Evolutionary conservation across 495 filamentous ascomycete genomes (phyloP), one percentile per base, ranked within the genome.

Genomic region (Oidiodendron maius): DNA sequence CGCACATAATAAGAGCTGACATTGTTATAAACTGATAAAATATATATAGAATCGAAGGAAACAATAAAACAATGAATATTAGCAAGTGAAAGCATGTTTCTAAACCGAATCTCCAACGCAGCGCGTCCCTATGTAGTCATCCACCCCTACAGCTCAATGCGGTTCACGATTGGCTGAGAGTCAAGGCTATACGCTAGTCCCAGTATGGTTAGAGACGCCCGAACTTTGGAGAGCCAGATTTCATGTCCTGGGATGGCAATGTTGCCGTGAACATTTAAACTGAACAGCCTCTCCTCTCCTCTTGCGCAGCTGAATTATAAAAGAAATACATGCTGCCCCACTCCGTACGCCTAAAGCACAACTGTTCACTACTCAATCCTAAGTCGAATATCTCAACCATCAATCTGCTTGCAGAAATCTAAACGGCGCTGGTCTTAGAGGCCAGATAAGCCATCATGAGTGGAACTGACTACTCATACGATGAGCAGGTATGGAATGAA

Each of bases 401-500:
- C 3, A 39, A 26, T 38, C 51, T 53, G 53, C 50, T 49, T 46
- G 46, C 50, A 53, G 52, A 44, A 30, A 22, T 28, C 32, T 23
- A 15, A 9, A 15, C 16, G 32, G 23, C 20, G 20, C 15, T 23
- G 48, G 52, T 55, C 52, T 37, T 36, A 6, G 23, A 52, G 56
- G 48, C 56, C 49, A 52, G 16, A 46, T 48, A 55, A 25, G 42
- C 38, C 26, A 58, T 42, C 32, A 61, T 61, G 58, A 51, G 49
- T 51, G 58, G 58, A 37, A 58, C 88, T 56, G 93, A 97, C 66
- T 98, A 98, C 75, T 91, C 84, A 57, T 98, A 98, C 70, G 93
- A 98, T 78, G 88, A 95, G 61, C 77, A 90, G 82, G 85, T 86
- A 57, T 35, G 69, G 26, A 12, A n/a, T n/a, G n/a, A n/a, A n/a